These are phyloP conservation scores for Diaporthe sp. DNA, from an alignment of 2,329 filamentous ascomycete genomes.

Conservation along the genomic window DNA sequence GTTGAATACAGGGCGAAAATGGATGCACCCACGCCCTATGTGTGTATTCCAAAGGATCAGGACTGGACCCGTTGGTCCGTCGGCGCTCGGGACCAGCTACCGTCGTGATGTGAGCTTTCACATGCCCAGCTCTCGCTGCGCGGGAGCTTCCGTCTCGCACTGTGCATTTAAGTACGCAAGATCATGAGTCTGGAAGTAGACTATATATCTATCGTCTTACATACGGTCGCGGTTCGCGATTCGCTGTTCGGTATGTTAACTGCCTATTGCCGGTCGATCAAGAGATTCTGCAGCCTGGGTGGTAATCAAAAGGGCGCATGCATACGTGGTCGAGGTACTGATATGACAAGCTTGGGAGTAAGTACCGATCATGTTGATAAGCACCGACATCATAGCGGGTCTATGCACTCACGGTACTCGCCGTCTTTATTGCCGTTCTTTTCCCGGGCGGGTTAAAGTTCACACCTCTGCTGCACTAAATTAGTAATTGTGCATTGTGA, in stretches of 20 bases:
- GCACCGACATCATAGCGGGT: constrained; percentile 24
- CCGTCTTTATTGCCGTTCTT: constrained; percentile 15
- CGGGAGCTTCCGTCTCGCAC: background rate
- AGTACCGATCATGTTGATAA: background rate
- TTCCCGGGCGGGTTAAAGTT: constrained; percentile 22
- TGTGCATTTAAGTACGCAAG: background rate
- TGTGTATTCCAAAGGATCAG: background rate
- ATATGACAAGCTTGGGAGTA: background rate
- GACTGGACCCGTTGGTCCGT: background rate
- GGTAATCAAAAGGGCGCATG: background rate
- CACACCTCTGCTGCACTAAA: background rate
- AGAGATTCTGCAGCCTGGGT: background rate
- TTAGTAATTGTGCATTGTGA: constrained; percentile 4
- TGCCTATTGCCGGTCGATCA: background rate
- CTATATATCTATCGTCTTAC: background rate
- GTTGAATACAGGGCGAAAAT: too few relatives aligned
- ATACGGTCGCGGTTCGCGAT: background rate
- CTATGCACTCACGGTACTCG: background rate
- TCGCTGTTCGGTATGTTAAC: background rate
- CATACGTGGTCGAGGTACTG: background rate
- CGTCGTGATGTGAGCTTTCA: background rate
- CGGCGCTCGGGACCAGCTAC: background rate
- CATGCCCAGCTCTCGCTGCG: background rate
- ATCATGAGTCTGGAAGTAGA: background rate
- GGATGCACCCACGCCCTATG: too few relatives aligned